Evolutionary conservation across 768 basidiomycete species (phyloP).

Genomic region (Termitomyces sp.): DNA sequence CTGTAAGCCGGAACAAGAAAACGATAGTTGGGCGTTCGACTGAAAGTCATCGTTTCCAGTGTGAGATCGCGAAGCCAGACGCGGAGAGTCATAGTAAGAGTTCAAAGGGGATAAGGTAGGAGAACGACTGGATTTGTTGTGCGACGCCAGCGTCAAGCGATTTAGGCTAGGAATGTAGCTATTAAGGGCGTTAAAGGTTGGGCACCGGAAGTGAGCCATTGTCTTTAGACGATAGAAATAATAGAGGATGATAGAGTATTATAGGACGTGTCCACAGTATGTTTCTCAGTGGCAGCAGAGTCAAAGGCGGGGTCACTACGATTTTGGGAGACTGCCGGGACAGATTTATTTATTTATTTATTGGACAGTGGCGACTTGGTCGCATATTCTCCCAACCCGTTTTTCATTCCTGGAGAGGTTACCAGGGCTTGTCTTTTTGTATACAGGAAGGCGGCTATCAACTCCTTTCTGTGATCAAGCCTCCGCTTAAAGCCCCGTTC

Average conservation of each 20-base stretch:
- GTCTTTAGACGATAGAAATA: not conserved
- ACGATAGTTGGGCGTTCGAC: constrained; percentile 22
- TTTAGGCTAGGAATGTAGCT: constrained; percentile 9
- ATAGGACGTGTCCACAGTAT: not conserved
- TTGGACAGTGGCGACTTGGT: too few relatives aligned
- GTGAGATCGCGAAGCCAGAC: constrained; percentile 10
- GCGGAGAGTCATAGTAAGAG: constrained; percentile 9
- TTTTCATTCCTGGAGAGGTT: too few relatives aligned
- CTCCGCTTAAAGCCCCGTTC: too few relatives aligned
- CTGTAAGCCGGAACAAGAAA: constrained; percentile 19
- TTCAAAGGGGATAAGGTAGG: constrained; percentile 20
- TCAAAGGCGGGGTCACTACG: too few relatives aligned
- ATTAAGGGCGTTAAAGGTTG: constrained; percentile 10
- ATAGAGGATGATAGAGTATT: not conserved
- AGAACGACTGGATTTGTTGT: constrained; percentile 16
- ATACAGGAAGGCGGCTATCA: too few relatives aligned
- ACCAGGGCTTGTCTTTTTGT: too few relatives aligned
- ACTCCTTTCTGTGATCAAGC: too few relatives aligned
- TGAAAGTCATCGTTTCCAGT: constrained; percentile 24
- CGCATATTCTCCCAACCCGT: too few relatives aligned
- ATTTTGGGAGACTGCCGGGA: too few relatives aligned
- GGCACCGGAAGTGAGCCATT: constrained; percentile 10
- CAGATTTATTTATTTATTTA: too few relatives aligned
- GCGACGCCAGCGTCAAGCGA: constrained; percentile 24
- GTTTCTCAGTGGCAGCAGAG: not conserved